A percentile compares a stretch with the other conserved stretches of the same genome.
phyloP scores from a whole-genome alignment of 371 early-diverging fungal species.

The Dinochytrium kinnereticum region DNA sequence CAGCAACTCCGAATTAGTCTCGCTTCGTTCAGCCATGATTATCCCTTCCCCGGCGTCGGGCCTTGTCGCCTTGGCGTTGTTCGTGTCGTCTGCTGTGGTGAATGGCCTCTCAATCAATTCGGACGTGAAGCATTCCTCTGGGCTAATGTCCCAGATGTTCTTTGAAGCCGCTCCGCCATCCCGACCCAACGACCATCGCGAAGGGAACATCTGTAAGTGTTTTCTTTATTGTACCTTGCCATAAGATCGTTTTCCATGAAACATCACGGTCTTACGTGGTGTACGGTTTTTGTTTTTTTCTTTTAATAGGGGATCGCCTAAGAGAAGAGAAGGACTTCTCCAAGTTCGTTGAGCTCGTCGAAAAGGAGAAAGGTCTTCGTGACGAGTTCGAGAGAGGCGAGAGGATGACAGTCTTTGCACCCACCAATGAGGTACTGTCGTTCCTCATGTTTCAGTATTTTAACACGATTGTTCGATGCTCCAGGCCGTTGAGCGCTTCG shows the following conservation, averaged over 20 bases:
- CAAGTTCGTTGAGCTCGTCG: slow-evolving; percentile 34
- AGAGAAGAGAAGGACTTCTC: slow-evolving; percentile 27
- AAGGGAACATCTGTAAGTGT: neutral
- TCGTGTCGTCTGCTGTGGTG: neutral
- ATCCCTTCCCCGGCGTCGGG: neutral
- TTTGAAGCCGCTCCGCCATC: too few species aligned
- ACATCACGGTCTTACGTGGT: neutral
- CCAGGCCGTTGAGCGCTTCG: slow-evolving; percentile 21
- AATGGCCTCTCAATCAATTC: neutral
- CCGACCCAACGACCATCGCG: too few species aligned
- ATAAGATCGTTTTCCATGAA: neutral
- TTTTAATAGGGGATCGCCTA: slow-evolving; percentile 1
- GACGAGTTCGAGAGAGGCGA: slow-evolving; percentile 36
- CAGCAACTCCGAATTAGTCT: neutral
- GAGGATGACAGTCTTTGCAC: slow-evolving; percentile 28
- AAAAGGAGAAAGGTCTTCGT: slow-evolving; percentile 36
- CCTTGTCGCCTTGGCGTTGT: neutral
- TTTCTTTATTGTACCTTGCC: too few species aligned
- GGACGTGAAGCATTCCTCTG: too few species aligned
- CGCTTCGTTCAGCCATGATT: neutral
- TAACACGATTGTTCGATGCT: too few species aligned
- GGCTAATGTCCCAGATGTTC: too few species aligned
- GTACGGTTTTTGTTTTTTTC: neutral
- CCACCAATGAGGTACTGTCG: slow-evolving; percentile 27
- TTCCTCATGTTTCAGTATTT: too few species aligned